Evolutionary conservation across 2,329 filamentous ascomycete genomes (phyloP), one percentile per base, ranked within the genome.

Genomic region (Hyphodiscus sp.): DNA sequence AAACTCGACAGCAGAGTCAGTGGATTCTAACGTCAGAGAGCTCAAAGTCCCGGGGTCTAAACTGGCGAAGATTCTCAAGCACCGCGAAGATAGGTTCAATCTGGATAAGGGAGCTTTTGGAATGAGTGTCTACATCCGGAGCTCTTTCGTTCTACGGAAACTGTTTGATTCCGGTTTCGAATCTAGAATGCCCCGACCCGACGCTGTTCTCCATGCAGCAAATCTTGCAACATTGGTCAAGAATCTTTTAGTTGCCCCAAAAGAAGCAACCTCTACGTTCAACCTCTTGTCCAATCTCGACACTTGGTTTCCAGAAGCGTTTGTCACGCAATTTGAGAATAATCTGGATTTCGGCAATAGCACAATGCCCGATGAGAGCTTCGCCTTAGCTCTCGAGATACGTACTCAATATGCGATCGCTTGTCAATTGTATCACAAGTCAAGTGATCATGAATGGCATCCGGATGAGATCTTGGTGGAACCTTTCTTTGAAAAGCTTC

Each of bases 321-420:
- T 76, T 47, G 60, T 72, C 49, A 58, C 61, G 2, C 57, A 58
- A 1, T 60, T 73, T 13, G 57, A 57, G 11, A 55, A 49, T 1
- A 42, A 52, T 23, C 16, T 20, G 2, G 16, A 49, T 18, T 55
- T 52, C 38, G 76, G 73, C 6, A 65, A 69, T 6, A 79, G 74
- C 58, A 58, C 53, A 1, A 58, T 79, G 7, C 55, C 68, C 13
- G 47, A 71, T 49, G 58, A 72, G 44, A 78, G 76, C 0, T 76
- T 80, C 52, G 62, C 73, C 2, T 58, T 82, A 20, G 76, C 72
- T 1, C 63, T 83, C 7, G 75, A 79, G 7, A 69, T 83, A 20
- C 74, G 79, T 2, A 82, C 79, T 1, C 80, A 83, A 57, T 68
- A 73, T 11, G 68, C 75, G n/a, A 75, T 82, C 42, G 57, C 70